phyloP scores from a whole-genome alignment of 148 eudicot genomes.

The Fallopia convolvulus region DNA sequence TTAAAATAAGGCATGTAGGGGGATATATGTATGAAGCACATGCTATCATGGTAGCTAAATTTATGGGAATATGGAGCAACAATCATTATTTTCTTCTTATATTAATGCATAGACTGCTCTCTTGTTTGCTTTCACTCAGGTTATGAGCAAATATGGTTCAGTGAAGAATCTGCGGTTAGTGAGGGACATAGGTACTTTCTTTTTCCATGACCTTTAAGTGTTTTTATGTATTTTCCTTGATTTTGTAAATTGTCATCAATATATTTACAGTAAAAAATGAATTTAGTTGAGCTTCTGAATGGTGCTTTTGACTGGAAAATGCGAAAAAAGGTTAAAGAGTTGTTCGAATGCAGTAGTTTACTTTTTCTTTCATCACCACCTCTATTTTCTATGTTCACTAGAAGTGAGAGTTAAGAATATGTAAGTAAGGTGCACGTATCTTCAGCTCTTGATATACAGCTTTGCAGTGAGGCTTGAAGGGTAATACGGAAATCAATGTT shows the following conservation, averaged over 20 bases:
- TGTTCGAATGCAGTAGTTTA: not conserved
- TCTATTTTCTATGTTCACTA: not conserved
- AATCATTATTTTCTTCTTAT: not conserved
- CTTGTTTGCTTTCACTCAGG: constrained; percentile 33
- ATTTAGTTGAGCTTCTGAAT: not conserved
- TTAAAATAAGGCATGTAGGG: not conserved
- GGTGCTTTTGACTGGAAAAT: not conserved
- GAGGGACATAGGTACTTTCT: constrained; percentile 65
- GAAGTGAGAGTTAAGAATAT: not conserved
- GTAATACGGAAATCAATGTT: no score
- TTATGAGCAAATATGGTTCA: constrained; percentile 70
- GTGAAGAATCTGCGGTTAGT: constrained; percentile 80
- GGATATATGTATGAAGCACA: not conserved
- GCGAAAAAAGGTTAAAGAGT: not conserved
- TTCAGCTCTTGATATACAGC: no score
- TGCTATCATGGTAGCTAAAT: not conserved
- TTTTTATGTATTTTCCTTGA: not conserved
- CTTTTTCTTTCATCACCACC: not conserved
- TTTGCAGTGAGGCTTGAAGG: no score
- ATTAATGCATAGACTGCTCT: not conserved
- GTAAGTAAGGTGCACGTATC: not conserved
- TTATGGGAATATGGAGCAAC: not conserved
- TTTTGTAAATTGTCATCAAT: constrained; percentile 1
- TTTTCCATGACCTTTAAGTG: not conserved
- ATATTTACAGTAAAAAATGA: not conserved